These are phyloP conservation scores for Bertia moriformis DNA, from an alignment of 2,329 filamentous ascomycete species.

Conservation along the genomic window DNA sequence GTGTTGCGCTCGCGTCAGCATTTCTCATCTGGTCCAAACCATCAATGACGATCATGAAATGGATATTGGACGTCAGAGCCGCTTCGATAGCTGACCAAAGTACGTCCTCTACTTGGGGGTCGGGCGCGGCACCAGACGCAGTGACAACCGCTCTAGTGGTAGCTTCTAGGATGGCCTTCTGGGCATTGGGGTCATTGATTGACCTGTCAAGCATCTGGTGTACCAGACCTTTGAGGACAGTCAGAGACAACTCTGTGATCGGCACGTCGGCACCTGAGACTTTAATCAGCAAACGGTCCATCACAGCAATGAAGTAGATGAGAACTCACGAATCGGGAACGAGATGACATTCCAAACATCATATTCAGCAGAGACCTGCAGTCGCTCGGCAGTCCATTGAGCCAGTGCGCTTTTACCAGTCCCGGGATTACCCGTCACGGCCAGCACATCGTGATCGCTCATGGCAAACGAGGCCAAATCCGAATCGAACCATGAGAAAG, in stretches of 20 bases:
- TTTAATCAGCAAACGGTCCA: not conserved
- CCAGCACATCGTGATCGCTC: not conserved
- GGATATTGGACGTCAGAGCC: not conserved
- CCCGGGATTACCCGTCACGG: not conserved
- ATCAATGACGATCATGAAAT: not conserved
- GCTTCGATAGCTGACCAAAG: not conserved
- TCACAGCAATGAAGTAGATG: too few species aligned
- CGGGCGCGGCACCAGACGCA: not conserved
- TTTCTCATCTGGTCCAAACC: not conserved
- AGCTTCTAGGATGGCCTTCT: not conserved
- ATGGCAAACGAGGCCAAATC: not conserved
- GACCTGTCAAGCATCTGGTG: not conserved
- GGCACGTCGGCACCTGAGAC: not conserved
- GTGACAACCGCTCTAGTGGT: not conserved
- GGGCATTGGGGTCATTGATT: not conserved
- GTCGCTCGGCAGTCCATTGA: not conserved
- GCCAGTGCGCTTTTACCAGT: not conserved
- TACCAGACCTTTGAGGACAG: not conserved
- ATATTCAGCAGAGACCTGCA: not conserved
- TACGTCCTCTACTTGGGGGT: not conserved
- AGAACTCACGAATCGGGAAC: not conserved
- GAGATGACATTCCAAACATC: not conserved
- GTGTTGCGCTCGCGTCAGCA: not conserved
- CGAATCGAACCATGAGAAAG: not conserved
- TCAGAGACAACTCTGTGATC: not conserved